Conservation (phyloP, 495 filamentous ascomycete genomes). For the Neohortaea acidophila region DNA sequence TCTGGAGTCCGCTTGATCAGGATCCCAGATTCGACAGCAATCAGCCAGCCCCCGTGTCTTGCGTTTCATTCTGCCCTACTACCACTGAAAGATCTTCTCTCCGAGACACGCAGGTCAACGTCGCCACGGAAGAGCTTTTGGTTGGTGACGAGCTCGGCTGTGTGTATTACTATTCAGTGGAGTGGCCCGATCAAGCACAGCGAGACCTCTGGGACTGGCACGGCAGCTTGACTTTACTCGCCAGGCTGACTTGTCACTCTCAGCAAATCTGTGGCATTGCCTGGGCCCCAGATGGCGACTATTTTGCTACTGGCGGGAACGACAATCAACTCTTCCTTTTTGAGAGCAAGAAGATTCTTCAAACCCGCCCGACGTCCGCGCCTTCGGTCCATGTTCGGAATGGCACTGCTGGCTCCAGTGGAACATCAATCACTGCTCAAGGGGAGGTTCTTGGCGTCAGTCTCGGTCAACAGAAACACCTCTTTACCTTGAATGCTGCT, state of each 20-base stretch:
- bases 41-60: slow-evolving; percentile 58
- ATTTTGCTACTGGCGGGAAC: slow-evolving; percentile 81
- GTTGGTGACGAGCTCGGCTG: slow-evolving; percentile 79
- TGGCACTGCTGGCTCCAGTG: too few relatives aligned
- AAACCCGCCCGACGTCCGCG: background rate
- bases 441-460: slow-evolving; percentile 19
- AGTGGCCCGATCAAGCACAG: slow-evolving; percentile 50
- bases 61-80: slow-evolving; percentile 51
- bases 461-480: slow-evolving; percentile 49
- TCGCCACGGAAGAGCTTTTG: slow-evolving; percentile 62
- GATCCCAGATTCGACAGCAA: slow-evolving; percentile 57
- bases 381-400: slow-evolving; percentile 18
- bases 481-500: slow-evolving; percentile 67
- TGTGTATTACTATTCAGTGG: slow-evolving; percentile 76
- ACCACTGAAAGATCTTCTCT: slow-evolving; percentile 26
- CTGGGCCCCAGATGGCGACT: slow-evolving; percentile 63
- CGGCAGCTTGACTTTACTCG: slow-evolving; percentile 61
- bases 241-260: slow-evolving; percentile 60
- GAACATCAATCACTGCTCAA: slow-evolving; percentile 3
- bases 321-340: slow-evolving; percentile 83
- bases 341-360: slow-evolving; percentile 45
- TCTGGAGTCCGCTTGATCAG: slow-evolving; percentile 46
- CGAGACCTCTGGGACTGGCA: slow-evolving; percentile 46
- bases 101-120: slow-evolving; percentile 18
- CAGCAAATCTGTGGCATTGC: slow-evolving; percentile 88